Evolutionary conservation across 805 yeast species (phyloP), one percentile per base, ranked within the genome.

Genomic region (Yamadazyma philogaea): DNA sequence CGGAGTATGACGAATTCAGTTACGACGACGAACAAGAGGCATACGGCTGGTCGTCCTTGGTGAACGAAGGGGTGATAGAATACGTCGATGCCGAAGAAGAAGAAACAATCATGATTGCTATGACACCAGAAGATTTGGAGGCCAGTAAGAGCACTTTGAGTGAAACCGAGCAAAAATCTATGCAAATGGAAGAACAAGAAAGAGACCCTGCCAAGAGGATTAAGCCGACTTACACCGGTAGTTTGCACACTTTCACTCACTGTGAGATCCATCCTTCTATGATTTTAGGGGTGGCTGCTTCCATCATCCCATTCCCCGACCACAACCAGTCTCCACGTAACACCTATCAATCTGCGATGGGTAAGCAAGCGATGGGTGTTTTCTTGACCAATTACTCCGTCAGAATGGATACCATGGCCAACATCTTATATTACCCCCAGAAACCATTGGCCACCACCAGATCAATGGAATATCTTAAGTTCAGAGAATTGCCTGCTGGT

Each of bases 301-400:
- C 96, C 21, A 89, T 93, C 62, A 93, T 93, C 76, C 99, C 99
- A 15, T 93, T 93, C 86, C 99, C 99, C 11, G 99, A 93, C 70
- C 99, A 93, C 68, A 93, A 93, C 67, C 99, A 93, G 74, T 90
- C 97, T 47, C 99, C 99, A 47, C 91, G 99, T 82, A 93, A 93
- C 63, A 93, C 99, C 3, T 93, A 93, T 68, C 99, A 93, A 73
- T 90, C 96, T 63, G 99, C 99, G 50, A 93, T 93, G 99, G 99
- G 99, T 81, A 93, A 93, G 68, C 99, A 93, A 72, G 99, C 99
- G 44, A 93, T 93, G 99, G 99, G 99, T 62, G 98, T 93, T 7
- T 91, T 87, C 66, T 76, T 91, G 57, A 93, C 99, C 4, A 93
- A 93, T 61, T 93, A 91, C 65, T 79, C 84, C 45, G 96, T 91